Base-by-base conservation (phyloP, 2,329 filamentous ascomycete species). In the Colletotrichum eremochloae region DNA sequence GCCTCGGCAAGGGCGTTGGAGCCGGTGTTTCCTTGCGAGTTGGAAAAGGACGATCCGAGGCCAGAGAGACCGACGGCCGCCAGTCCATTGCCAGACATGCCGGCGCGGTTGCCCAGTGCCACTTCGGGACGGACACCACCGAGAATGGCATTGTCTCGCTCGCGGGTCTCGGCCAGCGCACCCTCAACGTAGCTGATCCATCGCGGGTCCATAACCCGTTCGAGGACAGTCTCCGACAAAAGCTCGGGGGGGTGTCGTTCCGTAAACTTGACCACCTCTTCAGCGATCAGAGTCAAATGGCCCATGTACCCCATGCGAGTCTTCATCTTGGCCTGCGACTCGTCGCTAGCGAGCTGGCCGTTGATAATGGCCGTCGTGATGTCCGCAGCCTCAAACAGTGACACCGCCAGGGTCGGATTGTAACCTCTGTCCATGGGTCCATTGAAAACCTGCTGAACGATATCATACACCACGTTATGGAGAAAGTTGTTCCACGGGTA, bases 401-500 rank as follows among this genome's bases (percentile, higher is more conserved):
- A 96, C 72, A 98, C 92, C 15, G 96, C 96, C 63, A 99, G 86
- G 60, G 91, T 92, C 14, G 94, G 92, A 82, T 99, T 99, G 84
- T 93, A 98, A 38, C 96, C 95, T 72, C 95, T 93, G 77, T 98
- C 96, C 93, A 99, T 97, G 0, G 95, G 95, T 11, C 96, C 96
- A 80, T 99, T 99, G 82, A 99, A 98, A 1, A 99, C 96, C 84
- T 99, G 96, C 81, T 99, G 96, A 55, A 99, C 94, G 78, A 99
- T 95, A 81, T 99, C 96, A 80, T 99, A 99, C 60, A 99, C 96
- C 55, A 99, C 96, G 79, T 99, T 99, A 83, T 99, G 96, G 56
- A 99, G 88, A 80, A 99, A 99, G 81, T 99, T 99, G 83, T 99
- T 99, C 96, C 96, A 99, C 1, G 96, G 96, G 79, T 98, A 99